phyloP scores from a whole-genome alignment of 805 yeast genomes.

The Candida ovalis region DNA sequence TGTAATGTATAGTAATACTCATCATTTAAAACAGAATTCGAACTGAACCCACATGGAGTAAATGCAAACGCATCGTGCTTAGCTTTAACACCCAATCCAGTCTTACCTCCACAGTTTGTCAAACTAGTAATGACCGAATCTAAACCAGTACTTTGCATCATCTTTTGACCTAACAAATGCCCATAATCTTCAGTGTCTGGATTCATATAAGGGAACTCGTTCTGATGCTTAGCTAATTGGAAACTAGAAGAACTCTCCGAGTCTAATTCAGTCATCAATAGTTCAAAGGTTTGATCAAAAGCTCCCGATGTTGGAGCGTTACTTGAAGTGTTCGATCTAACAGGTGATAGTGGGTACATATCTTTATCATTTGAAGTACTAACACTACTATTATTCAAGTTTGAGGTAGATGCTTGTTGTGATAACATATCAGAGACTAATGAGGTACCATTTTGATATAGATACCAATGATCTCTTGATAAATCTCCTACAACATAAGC shows the following conservation, averaged over 20 bases:
- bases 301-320: not conserved
- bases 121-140: slow-evolving; percentile 41
- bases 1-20: slow-evolving; percentile 75
- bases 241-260: slow-evolving; percentile 55
- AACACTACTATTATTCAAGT: not conserved
- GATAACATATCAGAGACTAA: not conserved
- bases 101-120: not conserved
- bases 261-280: slow-evolving; percentile 83
- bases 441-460: slow-evolving; percentile 58
- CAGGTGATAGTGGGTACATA: slow-evolving; percentile 22
- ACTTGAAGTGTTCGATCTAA: slow-evolving; percentile 2
- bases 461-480: slow-evolving; percentile 86
- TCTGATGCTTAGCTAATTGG: slow-evolving; percentile 30
- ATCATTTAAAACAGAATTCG: slow-evolving; percentile 69
- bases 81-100: not conserved
- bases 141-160: slow-evolving; percentile 60
- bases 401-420: too few species aligned
- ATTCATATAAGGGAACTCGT: slow-evolving; percentile 36
- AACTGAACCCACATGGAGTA: slow-evolving; percentile 92
- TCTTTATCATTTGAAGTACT: not conserved
- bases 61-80: slow-evolving; percentile 86
- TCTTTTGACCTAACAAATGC: slow-evolving; percentile 70
- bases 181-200: slow-evolving; percentile 64
- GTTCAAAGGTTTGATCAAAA: slow-evolving; percentile 68
- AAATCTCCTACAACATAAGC: slow-evolving; percentile 76